phyloP scores from a whole-genome alignment of 805 yeast species.

The Candida qinlingensis region DNA sequence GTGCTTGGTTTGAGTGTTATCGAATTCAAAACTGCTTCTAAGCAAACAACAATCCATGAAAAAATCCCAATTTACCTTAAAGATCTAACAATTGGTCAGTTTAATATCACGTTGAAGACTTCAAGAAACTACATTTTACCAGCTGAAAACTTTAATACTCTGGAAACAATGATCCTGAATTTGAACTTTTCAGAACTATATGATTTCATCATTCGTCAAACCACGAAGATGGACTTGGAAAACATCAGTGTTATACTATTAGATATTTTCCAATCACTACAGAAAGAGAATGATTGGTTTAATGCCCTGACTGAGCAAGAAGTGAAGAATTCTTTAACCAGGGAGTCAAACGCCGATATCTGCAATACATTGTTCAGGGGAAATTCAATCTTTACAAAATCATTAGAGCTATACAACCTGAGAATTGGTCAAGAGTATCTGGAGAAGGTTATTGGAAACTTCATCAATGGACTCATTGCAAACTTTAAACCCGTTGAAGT shows the following conservation, averaged over 20 bases:
- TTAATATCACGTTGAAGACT: constrained; percentile 45
- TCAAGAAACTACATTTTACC: constrained; percentile 56
- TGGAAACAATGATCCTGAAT: constrained; percentile 56
- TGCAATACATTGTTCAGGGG: constrained; percentile 76
- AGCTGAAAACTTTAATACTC: constrained; percentile 49
- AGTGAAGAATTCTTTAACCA: constrained; percentile 26
- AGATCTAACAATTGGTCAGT: constrained; percentile 46
- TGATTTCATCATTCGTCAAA: constrained; percentile 29
- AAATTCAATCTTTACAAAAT: constrained; percentile 73
- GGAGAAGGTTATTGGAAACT: constrained; percentile 65
- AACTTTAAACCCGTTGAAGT: constrained; percentile 58
- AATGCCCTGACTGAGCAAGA: constrained; percentile 63
- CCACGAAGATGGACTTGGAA: constrained; percentile 40
- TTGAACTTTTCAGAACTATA: constrained; percentile 50
- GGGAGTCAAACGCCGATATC: constrained; percentile 29
- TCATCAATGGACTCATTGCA: constrained; percentile 49
- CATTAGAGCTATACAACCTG: constrained; percentile 71
- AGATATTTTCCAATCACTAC: constrained; percentile 69
- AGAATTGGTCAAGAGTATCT: constrained; percentile 77
- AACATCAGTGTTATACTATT: constrained; percentile 53
- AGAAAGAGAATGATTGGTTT: constrained; percentile 70
- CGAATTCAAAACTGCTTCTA: constrained; percentile 5
- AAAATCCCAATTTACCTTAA: constrained; percentile 41
- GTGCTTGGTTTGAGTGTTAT: constrained; percentile 24
- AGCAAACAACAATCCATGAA: constrained; percentile 15